Evolutionary conservation across 2,329 filamentous ascomycete genomes (phyloP), one percentile per base, ranked within the genome.

Genomic region (Cytospora piceae): DNA sequence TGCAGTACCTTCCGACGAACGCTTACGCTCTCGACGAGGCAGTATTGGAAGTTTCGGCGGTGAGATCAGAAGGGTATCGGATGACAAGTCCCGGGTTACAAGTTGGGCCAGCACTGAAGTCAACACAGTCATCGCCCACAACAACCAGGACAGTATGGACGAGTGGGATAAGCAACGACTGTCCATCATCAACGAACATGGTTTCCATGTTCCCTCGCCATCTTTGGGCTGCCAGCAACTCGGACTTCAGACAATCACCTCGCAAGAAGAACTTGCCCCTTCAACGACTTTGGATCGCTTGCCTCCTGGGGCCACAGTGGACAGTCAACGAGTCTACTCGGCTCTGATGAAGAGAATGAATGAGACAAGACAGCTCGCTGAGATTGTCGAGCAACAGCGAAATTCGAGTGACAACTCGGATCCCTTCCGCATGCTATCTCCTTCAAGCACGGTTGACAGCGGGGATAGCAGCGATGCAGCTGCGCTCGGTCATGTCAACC

Each of bases 41-140:
- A 88, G 86, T 67, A 70, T 87, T 6, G 83, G 83, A 66, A 87
- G 82, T 66, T 69, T 83, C 2, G 70, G 69, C 27, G 81, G 77
- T 61, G 78, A 79, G 37, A 15, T 9, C 7, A 75, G 74, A 51
- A 76, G 76, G 59, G 72, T 71, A 1, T 78, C 75, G 17, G 83
- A 85, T 49, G 83, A 86, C 24, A 85, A 79, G 69, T 90, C 87
- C n/a, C 79, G 89, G 27, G 85, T 91, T 59, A 91, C 89, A 2
- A 93, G 90, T 74, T 92, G 90, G 90, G 85, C 84, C 5, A 86
- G 87, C 67, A 90, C 89, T 0, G 85, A 84, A 1, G 80, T 82
- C 1, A 83, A 83, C 64, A 87, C 84, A 3, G 82, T 85, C 3
- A 76, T 82, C 7, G 85, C 77, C 74, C 66, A 81, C 78, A 66